These are phyloP conservation scores for Mucor sp. DNA, from an alignment of 371 early-diverging fungal species.

Conservation along the genomic window DNA sequence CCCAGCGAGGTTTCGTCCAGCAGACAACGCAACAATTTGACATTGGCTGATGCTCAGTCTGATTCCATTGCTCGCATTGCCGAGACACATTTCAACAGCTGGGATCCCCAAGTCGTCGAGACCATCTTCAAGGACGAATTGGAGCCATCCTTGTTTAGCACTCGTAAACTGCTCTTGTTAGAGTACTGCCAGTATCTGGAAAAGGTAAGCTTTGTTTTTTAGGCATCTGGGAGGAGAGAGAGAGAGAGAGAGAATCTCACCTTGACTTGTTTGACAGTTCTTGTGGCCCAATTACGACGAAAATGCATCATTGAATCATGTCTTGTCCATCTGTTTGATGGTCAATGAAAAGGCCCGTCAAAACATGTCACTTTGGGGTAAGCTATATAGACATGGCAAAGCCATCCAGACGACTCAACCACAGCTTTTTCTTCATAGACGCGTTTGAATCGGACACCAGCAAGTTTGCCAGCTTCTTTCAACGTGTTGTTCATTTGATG, in stretches of 20 bases:
- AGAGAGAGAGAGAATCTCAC: neutral
- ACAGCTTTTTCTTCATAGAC: no score
- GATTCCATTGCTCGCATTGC: constrained; percentile 61
- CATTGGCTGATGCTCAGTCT: constrained; percentile 56
- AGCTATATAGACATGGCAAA: neutral
- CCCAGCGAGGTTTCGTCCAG: constrained; percentile 40
- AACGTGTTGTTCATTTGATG: constrained; percentile 51
- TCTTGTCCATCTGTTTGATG: constrained; percentile 80
- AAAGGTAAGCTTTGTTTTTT: constrained; percentile 65
- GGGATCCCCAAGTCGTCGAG: constrained; percentile 61
- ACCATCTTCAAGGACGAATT: constrained; percentile 63
- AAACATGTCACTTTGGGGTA: constrained; percentile 65
- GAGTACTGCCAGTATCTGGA: constrained; percentile 84
- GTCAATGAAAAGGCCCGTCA: constrained; percentile 86
- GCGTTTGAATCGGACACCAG: constrained; percentile 49
- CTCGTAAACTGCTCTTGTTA: constrained; percentile 62
- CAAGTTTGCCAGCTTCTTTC: constrained; percentile 64
- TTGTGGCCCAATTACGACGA: constrained; percentile 76
- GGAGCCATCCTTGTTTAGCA: constrained; percentile 47
- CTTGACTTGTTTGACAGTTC: constrained; percentile 41
- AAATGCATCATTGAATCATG: constrained; percentile 54
- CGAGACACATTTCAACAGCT: constrained; percentile 41
- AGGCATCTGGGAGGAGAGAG: no score
- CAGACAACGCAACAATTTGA: constrained; percentile 33
- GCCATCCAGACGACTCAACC: neutral